These are phyloP conservation scores for Cladophialophora psammophila DNA, from an alignment of 2,329 filamentous ascomycete genomes.

Conservation along the genomic window DNA sequence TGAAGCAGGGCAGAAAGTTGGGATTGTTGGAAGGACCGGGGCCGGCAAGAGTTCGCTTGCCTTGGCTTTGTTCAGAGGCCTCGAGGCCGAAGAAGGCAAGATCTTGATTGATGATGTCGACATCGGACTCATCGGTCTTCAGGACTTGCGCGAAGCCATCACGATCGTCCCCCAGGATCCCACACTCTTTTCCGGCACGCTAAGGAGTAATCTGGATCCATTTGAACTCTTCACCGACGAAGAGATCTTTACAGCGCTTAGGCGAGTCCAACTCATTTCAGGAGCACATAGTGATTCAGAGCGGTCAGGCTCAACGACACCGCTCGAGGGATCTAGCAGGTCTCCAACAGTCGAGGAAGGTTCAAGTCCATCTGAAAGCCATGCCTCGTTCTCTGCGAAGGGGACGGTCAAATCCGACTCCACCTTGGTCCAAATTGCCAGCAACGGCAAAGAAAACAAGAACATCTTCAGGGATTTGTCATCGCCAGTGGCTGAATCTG, in stretches of 20 bases:
- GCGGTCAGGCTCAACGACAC: conserved; percentile 49
- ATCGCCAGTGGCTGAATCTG: conserved; percentile 85
- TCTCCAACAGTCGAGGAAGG: conserved; percentile 38
- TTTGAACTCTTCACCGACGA: conserved; percentile 89
- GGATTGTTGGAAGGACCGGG: conserved; percentile 93
- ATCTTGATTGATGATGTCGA: conserved; percentile 93
- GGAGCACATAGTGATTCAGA: conserved; percentile 47
- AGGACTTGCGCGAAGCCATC: conserved; percentile 89
- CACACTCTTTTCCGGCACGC: conserved; percentile 43
- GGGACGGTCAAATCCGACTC: conserved; percentile 36
- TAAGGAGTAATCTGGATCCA: conserved; percentile 78
- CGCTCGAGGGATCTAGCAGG: conserved; percentile 43
- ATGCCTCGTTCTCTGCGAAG: conserved; percentile 38
- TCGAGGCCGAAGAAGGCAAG: conserved; percentile 88
- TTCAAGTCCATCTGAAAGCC: conserved; percentile 34
- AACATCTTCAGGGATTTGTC: conserved; percentile 91
- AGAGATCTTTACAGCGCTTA: conserved; percentile 84
- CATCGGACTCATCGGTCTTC: conserved; percentile 87
- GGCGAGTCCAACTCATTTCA: conserved; percentile 86
- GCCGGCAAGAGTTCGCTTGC: conserved; percentile 96
- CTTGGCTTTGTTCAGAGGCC: conserved; percentile 87
- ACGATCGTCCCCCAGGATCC: conserved; percentile 97
- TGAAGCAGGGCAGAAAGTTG: conserved; percentile 85
- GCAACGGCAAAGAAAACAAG: conserved; percentile 71
- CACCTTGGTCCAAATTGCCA: conserved; percentile 35